phyloP scores from a whole-genome alignment of 257 asterid species.

The Solanum paucissectum region DNA sequence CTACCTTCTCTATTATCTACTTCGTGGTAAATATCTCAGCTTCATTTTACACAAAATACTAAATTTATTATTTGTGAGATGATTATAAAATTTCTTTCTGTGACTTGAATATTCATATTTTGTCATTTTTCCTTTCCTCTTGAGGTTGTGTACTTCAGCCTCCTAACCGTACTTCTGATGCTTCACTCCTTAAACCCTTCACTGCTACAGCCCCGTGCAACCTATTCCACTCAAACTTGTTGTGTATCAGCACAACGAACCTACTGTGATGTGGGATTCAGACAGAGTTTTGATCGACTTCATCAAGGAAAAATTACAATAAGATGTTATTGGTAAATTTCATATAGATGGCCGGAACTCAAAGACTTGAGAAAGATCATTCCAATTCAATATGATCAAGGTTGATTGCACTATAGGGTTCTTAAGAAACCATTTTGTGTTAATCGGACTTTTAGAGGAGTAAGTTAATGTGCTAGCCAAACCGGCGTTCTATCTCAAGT shows the following conservation, averaged over 20 bases:
- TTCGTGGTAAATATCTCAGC: conserved; percentile 28
- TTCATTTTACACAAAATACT: neutral
- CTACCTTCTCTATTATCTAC: conserved; percentile 82
- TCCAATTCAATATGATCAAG: neutral
- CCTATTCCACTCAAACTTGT: neutral
- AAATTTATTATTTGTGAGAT: neutral
- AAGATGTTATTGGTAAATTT: neutral
- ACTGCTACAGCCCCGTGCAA: neutral
- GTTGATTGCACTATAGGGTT: neutral
- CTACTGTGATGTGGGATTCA: neutral
- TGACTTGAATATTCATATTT: neutral
- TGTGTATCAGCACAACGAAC: neutral
- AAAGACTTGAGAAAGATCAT: neutral
- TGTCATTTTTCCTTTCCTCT: neutral
- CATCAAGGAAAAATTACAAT: neutral
- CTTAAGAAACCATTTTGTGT: neutral
- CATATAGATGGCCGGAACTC: neutral
- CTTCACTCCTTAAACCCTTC: neutral
- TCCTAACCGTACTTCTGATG: neutral
- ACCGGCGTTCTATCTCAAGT: neutral
- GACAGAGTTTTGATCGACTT: neutral
- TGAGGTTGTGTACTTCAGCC: neutral
- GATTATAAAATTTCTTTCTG: neutral
- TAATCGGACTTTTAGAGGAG: neutral
- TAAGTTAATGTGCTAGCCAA: neutral